Evolutionary conservation across 106 monocot species (phyloP).

Genomic region (Chionographis japonica): DNA sequence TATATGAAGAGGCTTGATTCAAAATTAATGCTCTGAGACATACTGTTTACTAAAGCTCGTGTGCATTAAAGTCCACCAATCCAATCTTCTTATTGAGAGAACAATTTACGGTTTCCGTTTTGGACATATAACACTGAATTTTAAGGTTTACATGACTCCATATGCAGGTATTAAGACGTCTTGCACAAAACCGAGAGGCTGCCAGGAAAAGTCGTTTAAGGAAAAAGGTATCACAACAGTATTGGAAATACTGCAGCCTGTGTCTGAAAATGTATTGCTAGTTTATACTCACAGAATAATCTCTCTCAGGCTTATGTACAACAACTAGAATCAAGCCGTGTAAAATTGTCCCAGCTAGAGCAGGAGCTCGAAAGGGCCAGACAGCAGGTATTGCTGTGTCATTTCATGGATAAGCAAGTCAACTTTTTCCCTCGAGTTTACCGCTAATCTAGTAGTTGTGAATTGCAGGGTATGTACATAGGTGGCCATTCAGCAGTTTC

Average conservation of each 20-base stretch:
- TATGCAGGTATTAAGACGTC: constrained; percentile 65
- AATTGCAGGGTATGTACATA: constrained; percentile 41
- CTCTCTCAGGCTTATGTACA: constrained; percentile 79
- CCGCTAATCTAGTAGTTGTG: constrained; percentile 6
- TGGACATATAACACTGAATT: too few relatives aligned
- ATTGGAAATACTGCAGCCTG: not conserved
- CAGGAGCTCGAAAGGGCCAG: constrained; percentile 58
- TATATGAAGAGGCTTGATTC: too few relatives aligned
- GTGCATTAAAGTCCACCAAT: too few relatives aligned
- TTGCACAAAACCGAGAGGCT: constrained; percentile 96
- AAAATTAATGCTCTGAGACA: too few relatives aligned
- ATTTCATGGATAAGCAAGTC: not conserved
- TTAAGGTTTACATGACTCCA: not conserved
- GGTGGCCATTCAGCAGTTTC: constrained; percentile 53
- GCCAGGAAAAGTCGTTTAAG: constrained; percentile 83
- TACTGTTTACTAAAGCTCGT: too few relatives aligned
- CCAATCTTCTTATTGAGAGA: too few relatives aligned
- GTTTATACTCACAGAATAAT: not conserved
- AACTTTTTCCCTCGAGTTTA: not conserved
- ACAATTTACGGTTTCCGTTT: too few relatives aligned
- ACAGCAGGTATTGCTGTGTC: constrained; percentile 49
- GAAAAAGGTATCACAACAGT: constrained; percentile 57
- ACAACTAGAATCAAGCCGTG: constrained; percentile 81
- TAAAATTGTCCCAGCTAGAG: constrained; percentile 73
- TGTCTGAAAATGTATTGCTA: not conserved